A percentile compares a stretch with the other conserved stretches of the same genome.
These are phyloP conservation scores for Geotrichum aggregatum DNA, from an alignment of 1,139 yeast species.

Conservation along the genomic window DNA sequence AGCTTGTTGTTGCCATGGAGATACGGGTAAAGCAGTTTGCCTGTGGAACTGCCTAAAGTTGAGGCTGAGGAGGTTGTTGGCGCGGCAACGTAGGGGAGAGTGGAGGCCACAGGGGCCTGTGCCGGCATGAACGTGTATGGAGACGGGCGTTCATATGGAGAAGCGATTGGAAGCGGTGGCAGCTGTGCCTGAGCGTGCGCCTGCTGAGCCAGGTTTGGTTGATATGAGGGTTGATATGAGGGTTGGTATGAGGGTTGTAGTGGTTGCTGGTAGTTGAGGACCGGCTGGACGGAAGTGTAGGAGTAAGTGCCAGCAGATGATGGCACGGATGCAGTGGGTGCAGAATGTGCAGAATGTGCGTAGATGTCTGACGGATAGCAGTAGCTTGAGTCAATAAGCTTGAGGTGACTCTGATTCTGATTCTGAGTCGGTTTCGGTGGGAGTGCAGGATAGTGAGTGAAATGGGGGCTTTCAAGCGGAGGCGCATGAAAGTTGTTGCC, in stretches of 20 bases:
- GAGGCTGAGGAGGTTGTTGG: background rate
- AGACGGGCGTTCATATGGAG: background rate
- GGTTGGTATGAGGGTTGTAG: too few relatives aligned
- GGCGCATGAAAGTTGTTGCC: too few relatives aligned
- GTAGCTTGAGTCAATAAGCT: background rate
- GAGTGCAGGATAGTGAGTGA: background rate
- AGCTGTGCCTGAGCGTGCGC: background rate
- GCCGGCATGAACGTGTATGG: background rate
- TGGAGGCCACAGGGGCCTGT: background rate
- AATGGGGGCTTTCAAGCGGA: background rate
- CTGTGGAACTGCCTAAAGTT: background rate
- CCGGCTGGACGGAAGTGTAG: background rate
- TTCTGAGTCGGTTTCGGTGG: background rate
- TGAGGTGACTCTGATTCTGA: background rate
- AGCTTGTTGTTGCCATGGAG: constrained; percentile 4
- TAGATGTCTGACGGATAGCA: background rate
- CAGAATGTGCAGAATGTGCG: background rate
- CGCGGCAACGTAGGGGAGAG: background rate
- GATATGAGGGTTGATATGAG: too few relatives aligned
- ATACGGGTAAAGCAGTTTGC: background rate
- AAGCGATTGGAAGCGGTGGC: background rate
- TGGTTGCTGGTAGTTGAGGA: background rate
- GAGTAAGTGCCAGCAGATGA: background rate
- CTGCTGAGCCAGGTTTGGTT: background rate
- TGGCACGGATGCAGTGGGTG: background rate